These are phyloP conservation scores for Kappamyces sp. DNA, from an alignment of 192 early-diverging fungal species.

Conservation along the genomic window DNA sequence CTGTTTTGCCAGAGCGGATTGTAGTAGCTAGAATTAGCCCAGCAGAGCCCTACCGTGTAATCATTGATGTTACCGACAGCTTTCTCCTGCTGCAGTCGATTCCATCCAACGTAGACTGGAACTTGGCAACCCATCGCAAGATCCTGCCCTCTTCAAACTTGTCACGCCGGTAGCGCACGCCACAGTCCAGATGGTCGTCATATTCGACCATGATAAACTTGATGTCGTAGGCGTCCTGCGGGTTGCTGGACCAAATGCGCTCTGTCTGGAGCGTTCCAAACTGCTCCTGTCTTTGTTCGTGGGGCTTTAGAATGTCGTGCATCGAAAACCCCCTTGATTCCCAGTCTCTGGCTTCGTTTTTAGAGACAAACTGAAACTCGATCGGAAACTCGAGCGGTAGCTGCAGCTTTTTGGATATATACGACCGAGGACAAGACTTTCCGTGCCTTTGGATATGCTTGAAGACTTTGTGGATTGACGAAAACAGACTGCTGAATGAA, in stretches of 20 bases:
- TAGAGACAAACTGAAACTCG: slow-evolving; percentile 40
- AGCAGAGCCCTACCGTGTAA: slow-evolving; percentile 35
- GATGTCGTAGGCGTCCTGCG: slow-evolving; percentile 27
- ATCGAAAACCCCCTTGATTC: slow-evolving; percentile 20
- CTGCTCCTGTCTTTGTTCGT: slow-evolving; percentile 2
- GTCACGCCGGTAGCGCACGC: slow-evolving; percentile 29
- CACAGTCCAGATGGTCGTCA: slow-evolving; percentile 25
- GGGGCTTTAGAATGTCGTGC: slow-evolving; percentile 22
- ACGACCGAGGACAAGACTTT: slow-evolving; percentile 21
- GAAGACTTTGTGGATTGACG: slow-evolving; percentile 19
- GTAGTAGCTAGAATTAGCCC: slow-evolving; percentile 11
- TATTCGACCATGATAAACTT: slow-evolving; percentile 44
- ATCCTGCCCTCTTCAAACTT: slow-evolving; percentile 41
- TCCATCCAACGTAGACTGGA: slow-evolving; percentile 36
- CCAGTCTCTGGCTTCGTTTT: slow-evolving; percentile 29
- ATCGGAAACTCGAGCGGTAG: slow-evolving; percentile 26
- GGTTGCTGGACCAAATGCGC: slow-evolving; percentile 30
- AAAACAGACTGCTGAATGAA: slow-evolving; percentile 38
- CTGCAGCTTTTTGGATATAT: slow-evolving; percentile 9
- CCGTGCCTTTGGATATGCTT: slow-evolving; percentile 24
- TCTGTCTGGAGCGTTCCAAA: slow-evolving; percentile 17
- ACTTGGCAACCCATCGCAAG: slow-evolving; percentile 43
- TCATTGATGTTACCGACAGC: slow-evolving; percentile 35
- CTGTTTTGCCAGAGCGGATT: slow-evolving; percentile 4
- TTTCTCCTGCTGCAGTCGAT: slow-evolving; percentile 38